Evolutionary conservation across 352 stramenopile species (phyloP).

Genomic region (Globisporangium mamillatum): DNA sequence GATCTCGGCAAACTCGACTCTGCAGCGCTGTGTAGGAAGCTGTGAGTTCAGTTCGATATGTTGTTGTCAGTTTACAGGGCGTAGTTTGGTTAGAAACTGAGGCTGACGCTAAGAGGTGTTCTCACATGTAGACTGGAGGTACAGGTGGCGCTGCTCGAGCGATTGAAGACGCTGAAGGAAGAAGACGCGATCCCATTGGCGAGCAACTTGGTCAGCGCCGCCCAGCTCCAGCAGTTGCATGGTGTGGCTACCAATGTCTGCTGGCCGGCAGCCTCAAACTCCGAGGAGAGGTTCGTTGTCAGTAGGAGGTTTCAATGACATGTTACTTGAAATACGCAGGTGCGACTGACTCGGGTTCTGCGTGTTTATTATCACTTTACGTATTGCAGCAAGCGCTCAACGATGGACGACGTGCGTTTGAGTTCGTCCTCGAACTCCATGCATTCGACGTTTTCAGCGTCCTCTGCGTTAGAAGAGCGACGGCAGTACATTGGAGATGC

Average conservation of each 20-base stretch:
- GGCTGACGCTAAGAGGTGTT: background rate
- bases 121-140: slow-evolving; percentile 14
- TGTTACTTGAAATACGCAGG: background rate
- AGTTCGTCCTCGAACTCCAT: slow-evolving; percentile 22
- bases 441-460: slow-evolving; percentile 15
- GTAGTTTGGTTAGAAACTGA: background rate
- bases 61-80: background rate
- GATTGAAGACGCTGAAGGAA: slow-evolving; percentile 11
- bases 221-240: slow-evolving; percentile 1
- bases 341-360: background rate
- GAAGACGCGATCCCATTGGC: slow-evolving; percentile 9
- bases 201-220: background rate
- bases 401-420: slow-evolving; percentile 20
- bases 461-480: slow-evolving; percentile 6
- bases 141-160: slow-evolving; percentile 15
- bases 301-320: background rate
- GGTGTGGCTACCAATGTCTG: slow-evolving; percentile 16
- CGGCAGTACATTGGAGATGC: slow-evolving; percentile 3
- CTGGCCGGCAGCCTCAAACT: slow-evolving; percentile 24
- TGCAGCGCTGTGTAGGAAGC: slow-evolving; percentile 1
- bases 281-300: slow-evolving; percentile 16
- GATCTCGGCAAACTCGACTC: background rate
- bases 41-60: slow-evolving; percentile 7
- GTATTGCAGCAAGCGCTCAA: slow-evolving; percentile 14
- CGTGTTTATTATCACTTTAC: background rate